Evolutionary conservation across 495 filamentous ascomycete genomes (phyloP).

Genomic region (Penicillium argentinense): DNA sequence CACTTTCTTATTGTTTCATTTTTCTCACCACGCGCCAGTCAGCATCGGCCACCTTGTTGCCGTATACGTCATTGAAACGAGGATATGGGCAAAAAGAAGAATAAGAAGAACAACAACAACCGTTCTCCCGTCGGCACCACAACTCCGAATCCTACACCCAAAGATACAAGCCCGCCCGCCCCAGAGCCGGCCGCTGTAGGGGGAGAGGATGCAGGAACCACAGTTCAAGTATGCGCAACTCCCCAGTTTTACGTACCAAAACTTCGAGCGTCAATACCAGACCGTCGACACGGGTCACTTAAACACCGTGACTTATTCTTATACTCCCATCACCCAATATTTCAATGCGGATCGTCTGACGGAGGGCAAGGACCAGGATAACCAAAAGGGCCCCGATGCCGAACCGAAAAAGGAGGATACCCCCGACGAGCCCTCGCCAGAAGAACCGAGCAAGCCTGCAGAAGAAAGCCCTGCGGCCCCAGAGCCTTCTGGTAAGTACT

Average conservation of each 20-base stretch:
- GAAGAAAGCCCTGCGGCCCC: constrained; percentile 24
- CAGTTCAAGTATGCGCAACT: constrained; percentile 45
- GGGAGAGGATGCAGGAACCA: constrained; percentile 33
- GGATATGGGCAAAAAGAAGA: constrained; percentile 37
- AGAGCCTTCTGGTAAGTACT: constrained; percentile 33
- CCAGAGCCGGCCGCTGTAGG: constrained; percentile 31
- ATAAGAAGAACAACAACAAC: constrained; percentile 41
- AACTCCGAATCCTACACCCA: constrained; percentile 23
- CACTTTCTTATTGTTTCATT: constrained; percentile 35
- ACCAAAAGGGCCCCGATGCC: constrained; percentile 26
- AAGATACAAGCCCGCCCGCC: constrained; percentile 19
- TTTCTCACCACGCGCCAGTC: constrained; percentile 26
- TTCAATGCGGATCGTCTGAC: constrained; percentile 37
- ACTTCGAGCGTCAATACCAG: constrained; percentile 39
- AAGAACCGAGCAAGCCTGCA: constrained; percentile 18
- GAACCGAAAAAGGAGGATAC: constrained; percentile 26
- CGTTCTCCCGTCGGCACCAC: constrained; percentile 29
- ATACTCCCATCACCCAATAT: constrained; percentile 34
- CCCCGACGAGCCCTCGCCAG: constrained; percentile 19
- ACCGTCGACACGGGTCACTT: constrained; percentile 40
- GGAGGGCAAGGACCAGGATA: constrained; percentile 40
- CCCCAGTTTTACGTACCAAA: constrained; percentile 42
- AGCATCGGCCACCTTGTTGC: constrained; percentile 23
- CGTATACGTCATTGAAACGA: constrained; percentile 36
- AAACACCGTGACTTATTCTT: constrained; percentile 34